Conservation (phyloP, 495 filamentous ascomycete species). For the Cryomyces minteri region DNA sequence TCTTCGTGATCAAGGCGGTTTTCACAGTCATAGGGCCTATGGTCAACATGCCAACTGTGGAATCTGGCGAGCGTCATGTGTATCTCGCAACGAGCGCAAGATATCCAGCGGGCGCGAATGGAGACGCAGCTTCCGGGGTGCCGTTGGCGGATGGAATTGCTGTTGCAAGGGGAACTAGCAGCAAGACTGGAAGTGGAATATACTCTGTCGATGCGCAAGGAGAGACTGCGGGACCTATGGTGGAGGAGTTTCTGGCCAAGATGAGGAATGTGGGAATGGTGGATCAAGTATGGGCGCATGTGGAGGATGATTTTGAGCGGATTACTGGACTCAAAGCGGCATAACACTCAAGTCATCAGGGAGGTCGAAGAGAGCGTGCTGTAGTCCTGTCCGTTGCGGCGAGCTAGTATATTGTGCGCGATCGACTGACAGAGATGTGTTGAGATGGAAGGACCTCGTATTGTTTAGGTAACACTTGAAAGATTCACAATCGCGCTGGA, state of each 20-base stretch:
- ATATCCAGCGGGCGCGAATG: conserved; percentile 21
- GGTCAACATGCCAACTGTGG: conserved; percentile 4
- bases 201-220: conserved; percentile 31
- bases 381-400: no score
- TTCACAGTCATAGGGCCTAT: conserved; percentile 1
- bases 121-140: conserved; percentile 11
- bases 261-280: conserved; percentile 25
- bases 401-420: no score
- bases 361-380: no score
- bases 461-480: no score
- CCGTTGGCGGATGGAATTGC: conserved; percentile 11
- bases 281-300: conserved; percentile 31
- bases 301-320: conserved; percentile 25
- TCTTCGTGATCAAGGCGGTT: conserved; percentile 2
- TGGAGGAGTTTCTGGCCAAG: conserved; percentile 18
- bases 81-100: conserved; percentile 25
- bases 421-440: no score
- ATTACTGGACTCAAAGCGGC: conserved; percentile 7
- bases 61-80: conserved; percentile 5
- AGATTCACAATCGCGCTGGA: no score
- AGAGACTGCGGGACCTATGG: conserved; percentile 18
- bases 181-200: conserved; percentile 29
- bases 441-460: no score
- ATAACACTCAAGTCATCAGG: no score
- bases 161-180: conserved; percentile 24